Conservation (phyloP, 371 early-diverging fungal genomes). For the Syncephalastrum contaminatum region DNA sequence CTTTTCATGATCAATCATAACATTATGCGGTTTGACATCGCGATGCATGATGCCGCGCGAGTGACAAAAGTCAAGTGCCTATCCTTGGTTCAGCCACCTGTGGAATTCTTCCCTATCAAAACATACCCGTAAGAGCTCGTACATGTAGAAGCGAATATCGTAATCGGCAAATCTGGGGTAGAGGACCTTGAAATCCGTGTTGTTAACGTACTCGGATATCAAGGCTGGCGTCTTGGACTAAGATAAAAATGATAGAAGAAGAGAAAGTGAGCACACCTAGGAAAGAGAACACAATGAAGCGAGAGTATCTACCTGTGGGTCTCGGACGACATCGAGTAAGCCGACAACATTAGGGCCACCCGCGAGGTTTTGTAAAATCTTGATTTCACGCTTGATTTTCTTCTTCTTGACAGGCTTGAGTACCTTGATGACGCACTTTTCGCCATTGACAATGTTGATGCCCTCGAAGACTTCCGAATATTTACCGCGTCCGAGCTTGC, state of each 20-base stretch:
- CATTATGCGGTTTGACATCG: constrained; percentile 99
- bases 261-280: too few relatives aligned
- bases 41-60: constrained; percentile 99
- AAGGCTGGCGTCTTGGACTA: constrained; percentile 93
- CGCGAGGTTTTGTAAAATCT: constrained; percentile 95
- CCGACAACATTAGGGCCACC: constrained; percentile 95
- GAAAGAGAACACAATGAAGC: too few relatives aligned
- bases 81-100: neutral
- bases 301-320: constrained; percentile 70
- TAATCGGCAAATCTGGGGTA: constrained; percentile 83
- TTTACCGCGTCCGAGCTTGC: constrained; percentile 98
- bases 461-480: constrained; percentile 99
- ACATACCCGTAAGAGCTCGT: constrained; percentile 88
- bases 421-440: constrained; percentile 97
- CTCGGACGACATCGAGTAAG: constrained; percentile 94
- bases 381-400: constrained; percentile 99
- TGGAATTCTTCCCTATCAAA: neutral
- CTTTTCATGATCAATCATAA: constrained; percentile 98
- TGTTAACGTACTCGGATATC: constrained; percentile 95
- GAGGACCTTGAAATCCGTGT: constrained; percentile 75
- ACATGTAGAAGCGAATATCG: constrained; percentile 96
- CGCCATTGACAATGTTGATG: constrained; percentile 70
- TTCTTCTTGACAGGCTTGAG: constrained; percentile 99
- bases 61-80: constrained; percentile 97
- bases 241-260: neutral